These are phyloP conservation scores for Diaporthe vexans DNA, from an alignment of 2,329 filamentous ascomycete genomes.

Conservation along the genomic window DNA sequence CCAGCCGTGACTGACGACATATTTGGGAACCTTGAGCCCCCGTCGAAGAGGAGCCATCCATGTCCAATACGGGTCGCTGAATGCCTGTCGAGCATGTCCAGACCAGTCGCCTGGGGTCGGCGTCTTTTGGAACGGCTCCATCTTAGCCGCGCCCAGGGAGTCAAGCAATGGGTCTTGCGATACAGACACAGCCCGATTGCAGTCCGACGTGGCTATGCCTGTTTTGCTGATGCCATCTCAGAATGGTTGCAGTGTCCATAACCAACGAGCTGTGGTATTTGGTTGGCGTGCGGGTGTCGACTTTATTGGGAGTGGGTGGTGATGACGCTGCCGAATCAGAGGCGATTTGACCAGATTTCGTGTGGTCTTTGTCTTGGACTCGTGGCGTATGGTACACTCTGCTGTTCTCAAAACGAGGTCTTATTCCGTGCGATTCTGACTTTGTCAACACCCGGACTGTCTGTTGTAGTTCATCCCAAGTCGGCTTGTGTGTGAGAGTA, in stretches of 20 bases:
- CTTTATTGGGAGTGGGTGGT: neutral
- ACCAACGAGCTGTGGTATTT: neutral
- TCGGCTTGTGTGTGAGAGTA: neutral
- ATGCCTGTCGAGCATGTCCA: neutral
- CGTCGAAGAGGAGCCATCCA: neutral
- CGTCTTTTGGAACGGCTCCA: neutral
- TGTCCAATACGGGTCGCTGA: neutral
- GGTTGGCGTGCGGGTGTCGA: neutral
- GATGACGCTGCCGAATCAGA: neutral
- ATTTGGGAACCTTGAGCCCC: neutral
- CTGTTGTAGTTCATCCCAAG: neutral
- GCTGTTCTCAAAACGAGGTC: neutral
- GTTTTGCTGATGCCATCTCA: neutral
- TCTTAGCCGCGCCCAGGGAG: conserved; percentile 7
- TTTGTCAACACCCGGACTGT: neutral
- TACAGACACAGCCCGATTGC: neutral
- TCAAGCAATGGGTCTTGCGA: neutral
- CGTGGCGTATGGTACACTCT: neutral
- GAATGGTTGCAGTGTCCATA: neutral
- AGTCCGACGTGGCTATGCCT: neutral
- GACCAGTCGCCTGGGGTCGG: neutral
- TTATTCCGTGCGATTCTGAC: neutral
- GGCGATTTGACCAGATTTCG: neutral
- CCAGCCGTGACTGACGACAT: neutral
- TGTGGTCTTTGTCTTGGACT: neutral